Evolutionary conservation across 805 yeast species (phyloP).

Genomic region (Teunomyces panamensis): DNA sequence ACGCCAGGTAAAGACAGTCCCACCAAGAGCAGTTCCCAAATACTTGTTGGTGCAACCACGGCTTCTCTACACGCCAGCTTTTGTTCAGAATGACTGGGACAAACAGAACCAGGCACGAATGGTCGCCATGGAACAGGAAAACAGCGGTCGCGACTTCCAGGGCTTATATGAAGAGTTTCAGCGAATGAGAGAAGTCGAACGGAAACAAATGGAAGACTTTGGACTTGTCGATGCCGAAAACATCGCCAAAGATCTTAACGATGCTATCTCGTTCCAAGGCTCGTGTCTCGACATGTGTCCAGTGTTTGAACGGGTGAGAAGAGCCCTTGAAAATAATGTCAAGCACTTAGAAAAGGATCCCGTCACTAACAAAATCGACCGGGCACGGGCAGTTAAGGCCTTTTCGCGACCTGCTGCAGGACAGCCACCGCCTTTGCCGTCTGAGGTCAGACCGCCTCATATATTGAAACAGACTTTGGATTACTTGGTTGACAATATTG

Average conservation of each 20-base stretch:
- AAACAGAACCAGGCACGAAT: conserved; percentile 63
- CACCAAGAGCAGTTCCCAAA: conserved; percentile 32
- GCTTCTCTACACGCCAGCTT: conserved; percentile 29
- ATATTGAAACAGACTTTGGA: conserved; percentile 64
- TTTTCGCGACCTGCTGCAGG: conserved; percentile 98
- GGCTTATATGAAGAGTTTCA: conserved; percentile 74
- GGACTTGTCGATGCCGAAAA: conserved; percentile 89
- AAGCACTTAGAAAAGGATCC: conserved; percentile 73
- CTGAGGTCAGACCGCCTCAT: conserved; percentile 94
- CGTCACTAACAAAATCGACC: conserved; percentile 49
- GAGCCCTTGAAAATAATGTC: conserved; percentile 85
- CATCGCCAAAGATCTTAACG: conserved; percentile 73
- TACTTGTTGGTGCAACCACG: conserved; percentile 36
- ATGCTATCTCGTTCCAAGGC: conserved; percentile 86
- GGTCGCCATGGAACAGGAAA: conserved; percentile 46
- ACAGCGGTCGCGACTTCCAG: conserved; percentile 55
- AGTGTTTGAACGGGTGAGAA: conserved; percentile 80
- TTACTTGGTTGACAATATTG: conserved; percentile 62
- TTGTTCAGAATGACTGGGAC: conserved; percentile 63
- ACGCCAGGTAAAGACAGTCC: conserved; percentile 4
- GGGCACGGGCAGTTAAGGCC: conserved; percentile 73
- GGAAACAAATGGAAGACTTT: conserved; percentile 71
- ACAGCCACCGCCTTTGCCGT: conserved; percentile 95
- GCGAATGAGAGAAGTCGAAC: conserved; percentile 68
- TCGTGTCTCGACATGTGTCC: conserved; percentile 96